A percentile compares a stretch with the other conserved stretches of the same genome.
Evolutionary conservation across 2,329 filamentous ascomycete genomes (phyloP).

Genomic region (Drechslerella dactyloides): DNA sequence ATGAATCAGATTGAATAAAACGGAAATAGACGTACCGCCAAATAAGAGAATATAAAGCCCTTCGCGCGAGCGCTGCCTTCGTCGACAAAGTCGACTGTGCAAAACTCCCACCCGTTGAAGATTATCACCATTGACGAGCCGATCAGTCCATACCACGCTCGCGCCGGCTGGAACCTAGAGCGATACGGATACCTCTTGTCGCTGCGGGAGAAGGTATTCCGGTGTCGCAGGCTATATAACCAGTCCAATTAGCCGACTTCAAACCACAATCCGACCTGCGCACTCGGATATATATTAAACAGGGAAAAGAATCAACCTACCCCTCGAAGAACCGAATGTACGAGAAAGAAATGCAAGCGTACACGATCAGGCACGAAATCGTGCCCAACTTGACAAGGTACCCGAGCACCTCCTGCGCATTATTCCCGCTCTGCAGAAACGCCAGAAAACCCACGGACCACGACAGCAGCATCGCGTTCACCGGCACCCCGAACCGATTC

Average conservation of each 20-base stretch:
- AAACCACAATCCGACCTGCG: neutral
- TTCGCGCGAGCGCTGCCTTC: constrained; percentile 41
- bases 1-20: neutral
- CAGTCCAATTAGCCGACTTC: neutral
- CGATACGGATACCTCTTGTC: constrained; percentile 55
- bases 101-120: constrained; percentile 50
- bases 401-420: constrained; percentile 46
- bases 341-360: constrained; percentile 38
- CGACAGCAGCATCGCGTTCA: constrained; percentile 58
- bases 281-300: too few relatives aligned
- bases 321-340: constrained; percentile 49
- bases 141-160: constrained; percentile 55
- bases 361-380: constrained; percentile 41
- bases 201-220: constrained; percentile 40
- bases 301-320: constrained; percentile 20
- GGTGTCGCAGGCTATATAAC: constrained; percentile 23
- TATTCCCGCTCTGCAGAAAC: constrained; percentile 57
- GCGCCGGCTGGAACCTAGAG: constrained; percentile 55
- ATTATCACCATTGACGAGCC: constrained; percentile 40
- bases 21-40: constrained; percentile 27
- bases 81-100: constrained; percentile 33
- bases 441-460: constrained; percentile 58
- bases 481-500: constrained; percentile 58
- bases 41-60: constrained; percentile 41
- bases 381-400: constrained; percentile 46